Evolutionary conservation across 2,329 filamentous ascomycete genomes (phyloP).

Genomic region (Penicillium sp.): DNA sequence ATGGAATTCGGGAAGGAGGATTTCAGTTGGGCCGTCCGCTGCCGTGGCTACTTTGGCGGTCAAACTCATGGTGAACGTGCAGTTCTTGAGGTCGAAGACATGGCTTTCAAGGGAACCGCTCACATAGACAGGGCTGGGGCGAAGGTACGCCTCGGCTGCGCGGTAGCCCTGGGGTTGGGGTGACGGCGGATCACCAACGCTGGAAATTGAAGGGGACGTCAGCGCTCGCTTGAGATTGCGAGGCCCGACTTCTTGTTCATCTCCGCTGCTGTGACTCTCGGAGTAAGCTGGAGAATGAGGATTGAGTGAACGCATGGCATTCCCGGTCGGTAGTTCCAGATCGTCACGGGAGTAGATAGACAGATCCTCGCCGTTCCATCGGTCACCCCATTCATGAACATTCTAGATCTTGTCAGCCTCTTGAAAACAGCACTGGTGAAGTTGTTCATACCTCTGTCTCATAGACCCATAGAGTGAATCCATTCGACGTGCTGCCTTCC

Average conservation of each 20-base stretch:
- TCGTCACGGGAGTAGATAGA: slow-evolving; percentile 89
- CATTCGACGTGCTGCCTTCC: slow-evolving; percentile 78
- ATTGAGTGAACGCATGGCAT: slow-evolving; percentile 30
- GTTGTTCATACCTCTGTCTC: slow-evolving; percentile 59
- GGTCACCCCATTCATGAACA: slow-evolving; percentile 81
- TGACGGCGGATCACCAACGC: slow-evolving; percentile 55
- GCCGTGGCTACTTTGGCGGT: slow-evolving; percentile 58
- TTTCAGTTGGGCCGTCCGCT: slow-evolving; percentile 68
- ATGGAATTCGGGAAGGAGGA: slow-evolving; percentile 89
- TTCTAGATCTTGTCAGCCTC: slow-evolving; percentile 55
- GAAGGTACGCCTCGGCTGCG: slow-evolving; percentile 88
- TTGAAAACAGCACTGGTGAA: neutral
- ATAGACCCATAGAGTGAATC: slow-evolving; percentile 89
- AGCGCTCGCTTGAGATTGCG: slow-evolving; percentile 72
- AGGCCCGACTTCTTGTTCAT: slow-evolving; percentile 61
- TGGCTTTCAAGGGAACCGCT: slow-evolving; percentile 68
- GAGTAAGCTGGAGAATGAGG: slow-evolving; percentile 54
- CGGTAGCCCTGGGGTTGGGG: slow-evolving; percentile 65
- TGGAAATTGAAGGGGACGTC: slow-evolving; percentile 55
- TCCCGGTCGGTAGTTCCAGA: slow-evolving; percentile 51
- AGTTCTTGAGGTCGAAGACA: slow-evolving; percentile 78
- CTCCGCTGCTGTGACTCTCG: slow-evolving; percentile 47
- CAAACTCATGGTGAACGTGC: slow-evolving; percentile 71
- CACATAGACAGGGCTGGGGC: slow-evolving; percentile 74
- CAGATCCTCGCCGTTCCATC: slow-evolving; percentile 96